Evolutionary conservation across 768 basidiomycete species (phyloP).

Genomic region (Tylopilus intermedius): DNA sequence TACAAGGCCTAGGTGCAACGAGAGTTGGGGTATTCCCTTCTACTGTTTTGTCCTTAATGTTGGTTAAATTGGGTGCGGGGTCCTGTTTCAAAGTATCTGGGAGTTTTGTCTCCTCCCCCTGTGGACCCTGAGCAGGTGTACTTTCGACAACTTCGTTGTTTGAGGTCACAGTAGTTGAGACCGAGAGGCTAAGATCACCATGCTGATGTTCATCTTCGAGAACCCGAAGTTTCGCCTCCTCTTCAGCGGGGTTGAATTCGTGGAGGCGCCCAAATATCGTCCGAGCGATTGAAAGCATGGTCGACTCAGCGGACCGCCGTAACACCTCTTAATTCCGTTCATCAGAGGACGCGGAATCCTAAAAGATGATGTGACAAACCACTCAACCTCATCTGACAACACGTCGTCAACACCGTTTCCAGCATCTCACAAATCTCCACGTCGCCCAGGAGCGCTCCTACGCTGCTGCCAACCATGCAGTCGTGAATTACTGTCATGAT

Average conservation of each 20-base stretch:
- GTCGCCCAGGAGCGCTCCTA: constrained; percentile 76
- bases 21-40: constrained; percentile 33
- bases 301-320: constrained; percentile 80
- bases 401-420: constrained; percentile 94
- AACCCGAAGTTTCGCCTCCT: constrained; percentile 61
- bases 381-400: constrained; percentile 94
- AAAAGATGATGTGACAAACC: constrained; percentile 48
- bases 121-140: constrained; percentile 5
- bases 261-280: constrained; percentile 76
- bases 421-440: constrained; percentile 97
- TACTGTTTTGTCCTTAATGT: constrained; percentile 1
- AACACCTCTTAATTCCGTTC: constrained; percentile 59
- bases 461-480: constrained; percentile 60
- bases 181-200: constrained; percentile 58
- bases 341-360: constrained; percentile 12
- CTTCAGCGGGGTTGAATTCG: constrained; percentile 54
- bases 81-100: neutral
- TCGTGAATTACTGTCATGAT: constrained; percentile 88
- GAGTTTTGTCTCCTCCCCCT: constrained; percentile 10
- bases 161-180: constrained; percentile 35
- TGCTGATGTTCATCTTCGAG: constrained; percentile 48
- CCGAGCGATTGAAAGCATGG: constrained; percentile 84
- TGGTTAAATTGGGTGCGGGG: neutral
- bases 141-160: constrained; percentile 13
- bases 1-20: constrained; percentile 21